These are phyloP conservation scores for Trichosporon sp. DNA, from an alignment of 1,284 basidiomycete species.

Conservation along the genomic window DNA sequence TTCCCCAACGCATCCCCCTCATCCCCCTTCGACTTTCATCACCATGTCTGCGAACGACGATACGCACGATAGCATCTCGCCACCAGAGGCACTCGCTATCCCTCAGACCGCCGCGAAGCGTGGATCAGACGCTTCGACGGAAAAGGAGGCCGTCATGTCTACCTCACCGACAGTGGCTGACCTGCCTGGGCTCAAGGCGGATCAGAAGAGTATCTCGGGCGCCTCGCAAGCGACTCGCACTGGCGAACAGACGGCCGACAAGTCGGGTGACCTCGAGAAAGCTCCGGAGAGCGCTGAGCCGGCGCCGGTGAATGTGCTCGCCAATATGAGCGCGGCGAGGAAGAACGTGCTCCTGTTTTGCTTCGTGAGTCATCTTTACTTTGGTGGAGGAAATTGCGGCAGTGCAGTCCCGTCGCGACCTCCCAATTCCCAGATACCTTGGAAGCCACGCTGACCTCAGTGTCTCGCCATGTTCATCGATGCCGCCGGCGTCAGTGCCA, in stretches of 20 bases:
- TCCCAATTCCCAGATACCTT: not conserved
- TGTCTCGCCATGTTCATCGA: constrained; percentile 35
- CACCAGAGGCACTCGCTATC: not conserved
- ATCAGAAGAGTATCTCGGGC: not conserved
- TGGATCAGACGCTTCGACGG: not conserved
- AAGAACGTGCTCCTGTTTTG: constrained; percentile 35
- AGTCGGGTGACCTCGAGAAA: not conserved
- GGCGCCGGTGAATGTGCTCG: constrained; percentile 17
- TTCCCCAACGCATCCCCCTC: too few species aligned
- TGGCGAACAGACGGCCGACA: not conserved
- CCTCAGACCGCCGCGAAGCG: not conserved
- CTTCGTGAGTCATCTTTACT: constrained; percentile 35
- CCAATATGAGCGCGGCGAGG: constrained; percentile 20
- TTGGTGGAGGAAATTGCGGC: too few species aligned
- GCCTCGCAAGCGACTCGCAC: not conserved
- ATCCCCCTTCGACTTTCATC: too few species aligned
- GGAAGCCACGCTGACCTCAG: not conserved
- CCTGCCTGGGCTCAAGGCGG: not conserved
- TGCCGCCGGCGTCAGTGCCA: constrained; percentile 36
- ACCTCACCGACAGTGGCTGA: not conserved
- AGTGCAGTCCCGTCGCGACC: too few species aligned
- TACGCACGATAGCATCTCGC: not conserved
- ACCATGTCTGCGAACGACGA: too few species aligned
- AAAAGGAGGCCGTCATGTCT: not conserved
- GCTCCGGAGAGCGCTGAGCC: not conserved